Evolutionary conservation across 2,329 filamentous ascomycete genomes (phyloP).

Genomic region (Shiraia sp.): DNA sequence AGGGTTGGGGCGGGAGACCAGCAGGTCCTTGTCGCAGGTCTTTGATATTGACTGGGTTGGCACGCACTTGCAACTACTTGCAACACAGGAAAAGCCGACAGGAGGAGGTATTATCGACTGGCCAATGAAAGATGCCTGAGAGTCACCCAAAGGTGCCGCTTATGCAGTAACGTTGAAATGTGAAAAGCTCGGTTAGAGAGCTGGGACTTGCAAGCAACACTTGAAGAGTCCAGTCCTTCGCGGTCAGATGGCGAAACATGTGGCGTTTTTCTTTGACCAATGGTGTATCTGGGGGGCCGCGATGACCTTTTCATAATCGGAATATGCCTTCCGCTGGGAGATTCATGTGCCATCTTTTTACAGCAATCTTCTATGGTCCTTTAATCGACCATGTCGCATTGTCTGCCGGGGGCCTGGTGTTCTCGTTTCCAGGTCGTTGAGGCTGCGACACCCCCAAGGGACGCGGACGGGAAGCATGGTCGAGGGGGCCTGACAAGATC

Average conservation of each 20-base stretch:
- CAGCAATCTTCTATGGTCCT: too few species aligned
- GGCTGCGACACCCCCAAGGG: slow-evolving; percentile 37
- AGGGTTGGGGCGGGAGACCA: slow-evolving; percentile 36
- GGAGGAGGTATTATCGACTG: slow-evolving; percentile 16
- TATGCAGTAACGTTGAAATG: slow-evolving; percentile 44
- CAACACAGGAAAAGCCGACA: slow-evolving; percentile 38
- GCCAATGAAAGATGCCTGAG: slow-evolving; percentile 30
- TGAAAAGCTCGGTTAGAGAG: slow-evolving; percentile 39
- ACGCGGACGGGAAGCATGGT: slow-evolving; percentile 46
- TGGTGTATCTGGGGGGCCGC: too few species aligned
- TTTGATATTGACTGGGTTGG: slow-evolving; percentile 32
- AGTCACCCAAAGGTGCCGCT: slow-evolving; percentile 39
- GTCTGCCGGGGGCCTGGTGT: slow-evolving; percentile 20
- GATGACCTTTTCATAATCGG: slow-evolving; percentile 9
- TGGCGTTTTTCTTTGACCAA: too few species aligned
- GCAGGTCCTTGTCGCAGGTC: slow-evolving; percentile 31
- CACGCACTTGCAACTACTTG: slow-evolving; percentile 34
- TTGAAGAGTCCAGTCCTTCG: slow-evolving; percentile 20
- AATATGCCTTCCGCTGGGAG: slow-evolving; percentile 17
- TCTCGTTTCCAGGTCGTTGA: slow-evolving; percentile 25
- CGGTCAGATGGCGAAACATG: slow-evolving; percentile 21
- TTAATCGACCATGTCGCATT: too few species aligned
- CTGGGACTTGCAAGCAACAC: slow-evolving; percentile 41
- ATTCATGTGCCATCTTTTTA: slow-evolving; percentile 11
- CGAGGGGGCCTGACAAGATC: slow-evolving; percentile 43